Percentiles rank a stretch among this genome's conserved stretches.
Conservation (phyloP, 192 early-diverging fungal species). For the Haplosporangium gracile region DNA sequence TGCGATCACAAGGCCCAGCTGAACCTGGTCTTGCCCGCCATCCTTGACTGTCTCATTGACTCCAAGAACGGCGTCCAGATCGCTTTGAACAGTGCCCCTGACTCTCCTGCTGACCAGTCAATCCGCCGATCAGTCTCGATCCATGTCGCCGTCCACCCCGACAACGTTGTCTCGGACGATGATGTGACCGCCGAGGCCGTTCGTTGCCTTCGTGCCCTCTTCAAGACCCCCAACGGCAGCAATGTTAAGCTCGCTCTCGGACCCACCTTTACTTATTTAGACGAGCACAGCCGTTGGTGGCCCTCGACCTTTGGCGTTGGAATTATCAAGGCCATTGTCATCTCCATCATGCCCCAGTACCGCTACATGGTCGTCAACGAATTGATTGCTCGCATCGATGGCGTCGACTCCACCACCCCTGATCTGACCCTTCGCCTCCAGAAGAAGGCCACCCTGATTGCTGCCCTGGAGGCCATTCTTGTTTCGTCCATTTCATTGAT, state of each 20-base stretch:
- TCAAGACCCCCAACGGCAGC: constrained; percentile 36
- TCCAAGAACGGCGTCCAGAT: constrained; percentile 36
- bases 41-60: constrained; percentile 58
- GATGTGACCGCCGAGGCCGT: constrained; percentile 53
- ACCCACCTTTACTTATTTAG: constrained; percentile 48
- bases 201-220: constrained; percentile 52
- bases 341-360: constrained; percentile 56
- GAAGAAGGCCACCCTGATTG: constrained; percentile 62
- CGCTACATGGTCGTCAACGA: constrained; percentile 65
- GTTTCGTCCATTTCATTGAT: constrained; percentile 58
- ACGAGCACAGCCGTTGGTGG: constrained; percentile 53
- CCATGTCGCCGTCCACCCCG: constrained; percentile 38
- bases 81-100: background rate
- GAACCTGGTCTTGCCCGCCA: constrained; percentile 68
- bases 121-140: constrained; percentile 37
- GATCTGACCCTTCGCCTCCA: constrained; percentile 33
- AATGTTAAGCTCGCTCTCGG: constrained; percentile 39
- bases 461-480: constrained; percentile 59
- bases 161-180: constrained; percentile 37
- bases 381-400: constrained; percentile 58
- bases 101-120: background rate
- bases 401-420: constrained; percentile 30
- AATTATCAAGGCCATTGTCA: constrained; percentile 45
- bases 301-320: constrained; percentile 51
- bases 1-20: constrained; percentile 72